These are phyloP conservation scores for Fusarium fujikuroi DNA, from an alignment of 2,329 filamentous ascomycete genomes.

Conservation along the genomic window DNA sequence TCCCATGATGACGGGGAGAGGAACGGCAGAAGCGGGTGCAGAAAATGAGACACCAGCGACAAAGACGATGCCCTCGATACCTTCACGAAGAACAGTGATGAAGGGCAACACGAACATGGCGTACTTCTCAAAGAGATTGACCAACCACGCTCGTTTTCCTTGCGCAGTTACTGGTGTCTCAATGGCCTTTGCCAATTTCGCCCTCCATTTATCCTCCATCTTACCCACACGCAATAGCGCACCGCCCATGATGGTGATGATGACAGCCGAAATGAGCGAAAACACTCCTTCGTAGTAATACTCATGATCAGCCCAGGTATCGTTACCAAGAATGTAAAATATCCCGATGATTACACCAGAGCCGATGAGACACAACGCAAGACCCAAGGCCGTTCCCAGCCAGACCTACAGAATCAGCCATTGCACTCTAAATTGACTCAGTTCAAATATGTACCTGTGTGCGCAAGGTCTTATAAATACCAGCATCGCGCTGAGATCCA, in stretches of 20 bases:
- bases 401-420: conserved; percentile 58
- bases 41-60: conserved; percentile 85
- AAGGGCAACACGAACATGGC: conserved; percentile 89
- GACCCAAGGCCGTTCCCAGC: conserved; percentile 57
- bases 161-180: conserved; percentile 62
- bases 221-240: conserved; percentile 84
- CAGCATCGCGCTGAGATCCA: conserved; percentile 69
- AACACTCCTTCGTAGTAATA: conserved; percentile 87
- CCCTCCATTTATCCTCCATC: conserved; percentile 85
- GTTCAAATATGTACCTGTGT: conserved; percentile 63
- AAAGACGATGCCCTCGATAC: conserved; percentile 89
- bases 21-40: conserved; percentile 79
- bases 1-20: conserved; percentile 79
- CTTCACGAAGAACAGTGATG: conserved; percentile 85
- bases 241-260: conserved; percentile 85
- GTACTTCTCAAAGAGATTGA: conserved; percentile 79
- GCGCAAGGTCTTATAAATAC: conserved; percentile 73
- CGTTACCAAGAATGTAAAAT: conserved; percentile 74
- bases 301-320: conserved; percentile 77
- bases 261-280: conserved; percentile 77
- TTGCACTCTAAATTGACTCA: neutral
- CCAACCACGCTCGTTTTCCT: conserved; percentile 59
- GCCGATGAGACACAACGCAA: conserved; percentile 70
- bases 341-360: conserved; percentile 76
- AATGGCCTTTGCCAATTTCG: conserved; percentile 79